Evolutionary conservation across 2,329 filamentous ascomycete genomes (phyloP), one percentile per base, ranked within the genome.

Genomic region (Alternaria novae-zelandiae): DNA sequence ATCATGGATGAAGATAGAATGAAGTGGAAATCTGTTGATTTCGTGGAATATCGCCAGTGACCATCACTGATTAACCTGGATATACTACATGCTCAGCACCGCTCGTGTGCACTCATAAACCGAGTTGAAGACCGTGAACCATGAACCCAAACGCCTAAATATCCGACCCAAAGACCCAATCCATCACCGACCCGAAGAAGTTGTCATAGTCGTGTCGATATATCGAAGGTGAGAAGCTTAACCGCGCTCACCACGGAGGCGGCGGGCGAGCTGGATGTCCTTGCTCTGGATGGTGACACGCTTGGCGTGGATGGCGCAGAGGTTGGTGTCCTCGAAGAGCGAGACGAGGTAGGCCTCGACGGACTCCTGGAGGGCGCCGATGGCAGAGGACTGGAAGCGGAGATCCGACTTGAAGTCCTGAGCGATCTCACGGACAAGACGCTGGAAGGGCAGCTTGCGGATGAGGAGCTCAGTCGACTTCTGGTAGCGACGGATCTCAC

Each of bases 221-320:
- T 64, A 66, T 57, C 64, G 63, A 66, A 73, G 68, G 61, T 59
- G 67, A 67, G 60, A 65, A 63, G 69, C 69, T 75, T 85, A 85
- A 81, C 83, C 84, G 68, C 84, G 83, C 83, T 85, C 84, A 75
- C 84, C 84, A 78, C 84, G 84, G 76, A 86, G 83, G 69, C 84
- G 84, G 72, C 84, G 84, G 70, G 95, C 95, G 64, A 98, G 87
- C 83, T 97, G 95, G 74, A 99, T 97, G 81, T 98, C 96, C 83
- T 97, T 97, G 82, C 96, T 94, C 92, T 97, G 83, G 74, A 97
- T 97, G 43, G 95, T 98, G 57, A 98, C 94, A 79, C 95, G 87
- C 84, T 97, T 97, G 66, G 95, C 96, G 82, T 98, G 95, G 73
- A 98, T 94, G 67, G 95, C 96, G 83, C 95, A 97, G 45, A 98